These are phyloP conservation scores for Hysterangium stoloniferum DNA, from an alignment of 768 basidiomycete species.

Conservation along the genomic window DNA sequence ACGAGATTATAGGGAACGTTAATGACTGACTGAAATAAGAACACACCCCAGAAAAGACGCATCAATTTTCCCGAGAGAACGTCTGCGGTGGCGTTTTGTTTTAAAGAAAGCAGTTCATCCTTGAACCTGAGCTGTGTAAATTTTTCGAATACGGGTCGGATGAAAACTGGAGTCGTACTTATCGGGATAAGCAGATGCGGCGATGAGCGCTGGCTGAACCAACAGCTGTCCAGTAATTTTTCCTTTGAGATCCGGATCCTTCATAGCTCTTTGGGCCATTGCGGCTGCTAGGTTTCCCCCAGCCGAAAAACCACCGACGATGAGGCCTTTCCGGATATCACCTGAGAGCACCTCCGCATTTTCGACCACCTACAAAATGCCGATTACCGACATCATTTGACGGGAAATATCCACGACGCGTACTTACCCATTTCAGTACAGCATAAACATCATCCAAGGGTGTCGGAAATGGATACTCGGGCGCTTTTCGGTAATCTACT, in stretches of 20 bases:
- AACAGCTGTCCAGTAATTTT: slow-evolving; percentile 22
- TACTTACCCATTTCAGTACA: slow-evolving; percentile 20
- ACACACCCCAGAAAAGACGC: too few relatives aligned
- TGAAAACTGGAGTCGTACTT: slow-evolving; percentile 14
- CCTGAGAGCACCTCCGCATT: slow-evolving; percentile 12
- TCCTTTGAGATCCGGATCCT: slow-evolving; percentile 17
- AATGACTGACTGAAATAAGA: too few relatives aligned
- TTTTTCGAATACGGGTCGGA: neutral
- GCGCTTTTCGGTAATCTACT: too few relatives aligned
- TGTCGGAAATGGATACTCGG: slow-evolving; percentile 15
- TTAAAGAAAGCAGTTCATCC: slow-evolving; percentile 16
- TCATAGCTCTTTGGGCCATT: slow-evolving; percentile 17
- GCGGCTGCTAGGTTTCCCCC: slow-evolving; percentile 20
- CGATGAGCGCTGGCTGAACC: slow-evolving; percentile 15
- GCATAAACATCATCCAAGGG: slow-evolving; percentile 17
- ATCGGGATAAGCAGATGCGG: slow-evolving; percentile 17
- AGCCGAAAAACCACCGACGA: slow-evolving; percentile 20
- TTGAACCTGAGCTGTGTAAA: slow-evolving; percentile 14
- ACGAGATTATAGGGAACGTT: too few relatives aligned
- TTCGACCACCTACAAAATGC: too few relatives aligned
- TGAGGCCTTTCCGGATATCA: slow-evolving; percentile 18
- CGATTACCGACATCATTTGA: too few relatives aligned
- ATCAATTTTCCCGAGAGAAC: too few relatives aligned
- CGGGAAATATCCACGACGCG: too few relatives aligned
- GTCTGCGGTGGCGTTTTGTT: too few relatives aligned